A percentile compares a stretch with the other conserved stretches of the same genome.
phyloP scores from a whole-genome alignment of 2,329 filamentous ascomycete species.

The Ophiocordyceps polyrhachis-furcata region DNA sequence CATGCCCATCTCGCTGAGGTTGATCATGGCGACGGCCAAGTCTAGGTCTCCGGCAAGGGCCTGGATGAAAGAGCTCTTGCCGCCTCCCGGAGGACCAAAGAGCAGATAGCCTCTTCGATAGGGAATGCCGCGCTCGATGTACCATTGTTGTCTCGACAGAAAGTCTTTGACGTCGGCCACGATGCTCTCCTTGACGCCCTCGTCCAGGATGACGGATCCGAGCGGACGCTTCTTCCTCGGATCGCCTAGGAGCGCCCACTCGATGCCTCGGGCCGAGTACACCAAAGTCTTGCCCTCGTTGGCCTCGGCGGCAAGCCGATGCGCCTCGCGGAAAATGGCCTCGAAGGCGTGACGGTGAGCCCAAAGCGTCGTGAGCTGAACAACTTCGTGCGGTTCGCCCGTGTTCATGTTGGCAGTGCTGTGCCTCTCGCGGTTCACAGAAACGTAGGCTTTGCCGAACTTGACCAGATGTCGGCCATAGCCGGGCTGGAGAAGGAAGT shows the following conservation, averaged over 20 bases:
- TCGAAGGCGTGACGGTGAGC: slow-evolving; percentile 78
- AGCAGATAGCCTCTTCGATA: slow-evolving; percentile 80
- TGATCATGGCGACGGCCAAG: slow-evolving; percentile 83
- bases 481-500: slow-evolving; percentile 78
- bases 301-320: slow-evolving; percentile 56
- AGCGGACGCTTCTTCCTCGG: slow-evolving; percentile 74
- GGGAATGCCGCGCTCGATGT: slow-evolving; percentile 83
- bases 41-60: slow-evolving; percentile 83
- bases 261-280: slow-evolving; percentile 66
- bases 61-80: slow-evolving; percentile 92
- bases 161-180: slow-evolving; percentile 72
- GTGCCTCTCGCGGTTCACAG: slow-evolving; percentile 74
- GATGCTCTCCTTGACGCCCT: slow-evolving; percentile 66
- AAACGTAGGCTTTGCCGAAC: slow-evolving; percentile 72
- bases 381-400: slow-evolving; percentile 83
- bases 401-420: slow-evolving; percentile 62
- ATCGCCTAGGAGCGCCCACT: slow-evolving; percentile 73
- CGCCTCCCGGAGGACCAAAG: slow-evolving; percentile 76
- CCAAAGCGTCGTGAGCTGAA: slow-evolving; percentile 84
- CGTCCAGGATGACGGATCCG: slow-evolving; percentile 69
- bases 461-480: slow-evolving; percentile 79
- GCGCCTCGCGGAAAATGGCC: slow-evolving; percentile 73
- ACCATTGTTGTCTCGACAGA: slow-evolving; percentile 63
- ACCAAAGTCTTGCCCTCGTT: slow-evolving; percentile 88
- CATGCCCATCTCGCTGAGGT: slow-evolving; percentile 73